Conservation (phyloP, 805 yeast genomes). For the Lipomyces orientalis region DNA sequence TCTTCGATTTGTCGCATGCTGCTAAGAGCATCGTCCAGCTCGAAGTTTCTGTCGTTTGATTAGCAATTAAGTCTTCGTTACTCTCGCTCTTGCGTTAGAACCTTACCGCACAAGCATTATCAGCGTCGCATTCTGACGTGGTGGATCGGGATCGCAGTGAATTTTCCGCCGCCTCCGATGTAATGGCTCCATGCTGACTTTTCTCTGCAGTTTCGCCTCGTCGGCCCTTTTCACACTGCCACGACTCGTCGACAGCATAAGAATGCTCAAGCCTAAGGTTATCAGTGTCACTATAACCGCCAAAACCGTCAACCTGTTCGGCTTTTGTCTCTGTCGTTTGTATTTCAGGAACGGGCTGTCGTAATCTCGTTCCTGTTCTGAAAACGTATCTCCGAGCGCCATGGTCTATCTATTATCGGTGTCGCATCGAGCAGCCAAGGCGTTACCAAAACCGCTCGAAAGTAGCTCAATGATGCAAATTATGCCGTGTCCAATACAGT, state of each 20-base stretch:
- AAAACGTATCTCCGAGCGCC: slow-evolving; percentile 1
- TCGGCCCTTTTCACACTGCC: slow-evolving; percentile 27
- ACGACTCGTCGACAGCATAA: slow-evolving; percentile 31
- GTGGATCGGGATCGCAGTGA: slow-evolving; percentile 38
- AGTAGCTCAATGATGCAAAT: not conserved
- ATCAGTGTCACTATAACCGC: slow-evolving; percentile 16
- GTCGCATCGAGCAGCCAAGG: not conserved
- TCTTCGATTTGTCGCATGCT: slow-evolving; percentile 75
- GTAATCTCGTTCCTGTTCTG: slow-evolving; percentile 19
- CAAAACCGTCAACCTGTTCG: slow-evolving; percentile 24
- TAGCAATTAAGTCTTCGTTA: not conserved
- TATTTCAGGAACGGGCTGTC: slow-evolving; percentile 37
- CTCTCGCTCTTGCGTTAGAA: not conserved
- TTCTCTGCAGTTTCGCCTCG: slow-evolving; percentile 28
- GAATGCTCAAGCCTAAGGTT: slow-evolving; percentile 23
- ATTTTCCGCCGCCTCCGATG: slow-evolving; percentile 31
- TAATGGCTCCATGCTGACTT: slow-evolving; percentile 28
- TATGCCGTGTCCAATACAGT: not conserved
- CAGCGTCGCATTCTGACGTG: slow-evolving; percentile 60
- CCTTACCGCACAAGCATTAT: slow-evolving; percentile 60
- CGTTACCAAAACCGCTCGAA: not conserved
- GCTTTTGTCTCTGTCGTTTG: slow-evolving; percentile 34
- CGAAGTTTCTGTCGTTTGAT: slow-evolving; percentile 56
- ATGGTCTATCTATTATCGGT: not conserved
- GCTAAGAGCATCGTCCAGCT: slow-evolving; percentile 60